Percentiles rank a stretch among this genome's conserved stretches.
Evolutionary conservation across 306 rosid genomes (phyloP).

Genomic region (Alnus glutinosa): DNA sequence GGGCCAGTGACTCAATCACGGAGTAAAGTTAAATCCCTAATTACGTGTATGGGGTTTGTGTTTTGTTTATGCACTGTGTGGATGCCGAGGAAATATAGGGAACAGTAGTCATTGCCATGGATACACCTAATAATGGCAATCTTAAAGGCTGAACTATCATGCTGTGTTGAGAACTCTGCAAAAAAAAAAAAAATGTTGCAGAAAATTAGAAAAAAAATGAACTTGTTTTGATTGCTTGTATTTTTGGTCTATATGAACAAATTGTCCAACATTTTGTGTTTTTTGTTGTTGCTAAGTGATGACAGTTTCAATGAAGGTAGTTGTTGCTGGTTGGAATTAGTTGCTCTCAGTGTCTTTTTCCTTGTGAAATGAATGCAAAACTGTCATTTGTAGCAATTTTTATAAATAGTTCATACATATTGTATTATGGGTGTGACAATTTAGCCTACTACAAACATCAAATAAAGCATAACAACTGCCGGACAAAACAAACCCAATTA

Average conservation of each 20-base stretch:
- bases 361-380: not conserved
- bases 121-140: too few relatives aligned
- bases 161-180: not conserved
- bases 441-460: constrained; percentile 15
- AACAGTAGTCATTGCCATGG: too few relatives aligned
- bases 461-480: too few relatives aligned
- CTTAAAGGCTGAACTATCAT: not conserved
- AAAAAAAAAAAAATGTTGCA: not conserved
- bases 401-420: not conserved
- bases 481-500: too few relatives aligned
- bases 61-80: too few relatives aligned
- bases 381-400: constrained; percentile 15
- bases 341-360: too few relatives aligned
- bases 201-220: not conserved
- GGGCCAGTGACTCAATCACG: too few relatives aligned
- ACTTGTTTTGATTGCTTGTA: not conserved
- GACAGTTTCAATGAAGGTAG: constrained; percentile 58
- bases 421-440: constrained; percentile 19
- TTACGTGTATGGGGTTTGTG: too few relatives aligned
- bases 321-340: constrained; percentile 30
- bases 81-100: too few relatives aligned
- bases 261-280: constrained; percentile 1
- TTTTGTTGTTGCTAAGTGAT: constrained; percentile 28
- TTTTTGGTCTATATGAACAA: not conserved
- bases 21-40: too few relatives aligned